Base-by-base conservation (phyloP, 208 protist species). In the Wallacemonas sp. region DNA sequence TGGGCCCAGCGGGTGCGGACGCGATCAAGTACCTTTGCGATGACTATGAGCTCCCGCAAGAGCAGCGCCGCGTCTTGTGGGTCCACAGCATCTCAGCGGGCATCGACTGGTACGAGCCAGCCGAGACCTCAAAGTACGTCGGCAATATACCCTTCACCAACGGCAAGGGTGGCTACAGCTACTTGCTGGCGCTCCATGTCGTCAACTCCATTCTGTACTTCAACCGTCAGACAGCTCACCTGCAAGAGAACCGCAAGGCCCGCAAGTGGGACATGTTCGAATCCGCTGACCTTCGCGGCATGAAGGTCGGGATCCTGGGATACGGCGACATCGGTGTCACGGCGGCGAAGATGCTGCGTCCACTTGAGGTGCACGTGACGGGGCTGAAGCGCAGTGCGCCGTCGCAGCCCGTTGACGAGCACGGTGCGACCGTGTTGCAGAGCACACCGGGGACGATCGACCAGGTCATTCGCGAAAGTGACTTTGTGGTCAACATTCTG, bases 191-290 rank as follows among this genome's bases (percentile, higher is more conserved):
- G 12, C 69, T 85, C 65, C 81, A 90, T 65, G 78, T 87, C 9
- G 27, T 90, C 12, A 85, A 74, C 62, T 74, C 77, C 47, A 83
- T 87, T 41, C 69, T 91, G n/a, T 87, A 94, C 78, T 94, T 91
- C 69, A 83, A 87, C 72, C 80, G 82, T 19, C 67, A 84, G 66
- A 80, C 85, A 2, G 72, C 67, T 52, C 65, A 71, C 6, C 65
- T 84, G 36, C 79, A 80, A 73, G 58, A 29, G 43, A 81, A 73
- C 69, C 71, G 73, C 19, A 57, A 41, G 1, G 78, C 27, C 48
- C 68, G 68, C 65, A 58, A 76, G 68, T 92, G 80, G 80, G 76
- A 88, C 23, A 44, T 68, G n/a, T 94, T 87, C 65, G 43, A 62
- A 30, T 76, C 84, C 60, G 64, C 65, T 8, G 79, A 87, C 26